Base-by-base conservation (phyloP, 169 alveolate genomes). In the Babesia gibsoni region DNA sequence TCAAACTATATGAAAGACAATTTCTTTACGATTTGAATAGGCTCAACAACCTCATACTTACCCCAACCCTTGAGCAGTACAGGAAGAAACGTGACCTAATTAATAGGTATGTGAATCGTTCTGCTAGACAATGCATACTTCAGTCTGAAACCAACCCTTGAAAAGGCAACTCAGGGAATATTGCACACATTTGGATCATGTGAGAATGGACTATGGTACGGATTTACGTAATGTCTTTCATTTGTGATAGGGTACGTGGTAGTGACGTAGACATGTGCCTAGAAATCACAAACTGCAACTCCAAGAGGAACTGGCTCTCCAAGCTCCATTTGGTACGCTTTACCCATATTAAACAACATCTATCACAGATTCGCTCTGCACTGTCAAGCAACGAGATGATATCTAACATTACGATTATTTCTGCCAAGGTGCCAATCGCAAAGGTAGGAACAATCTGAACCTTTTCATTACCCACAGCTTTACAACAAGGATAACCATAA, bases 361-460 rank as follows among this genome's bases (percentile, higher is more conserved):
- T n/a, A 1, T 5, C 12, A 6, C 54, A 74, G 84, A 56, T 74
- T 32, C 33, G 67, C 2, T 67, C 82, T 9, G 22, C 81, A 8
- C 43, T 77, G 29, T 39, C 61, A 1, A 45, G 56, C 41, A 67
- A 29, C 27, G 68, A 29, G 9, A 22, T 36, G 30, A 57, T 77
- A 32, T 77, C 86, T 9, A 37, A 57, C 53, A 68, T 86, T 42
- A 73, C 72, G 37, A 86, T 86, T 22, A 86, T 86, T 37, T 73
- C 81, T 32, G 92, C 92, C 39, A 77, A 83, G 43, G 92, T 86
- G 53, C 92, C 92, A n/a, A 86, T 86, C 54, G 92, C 89, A 7
- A 86, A 86, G 84, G 87, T 84, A 58, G 43, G 66, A 29, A 35
- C 12, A 7, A 10, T 20, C 4, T 16, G 8, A 37, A 1, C 29